A percentile compares a stretch with the other conserved stretches of the same genome.
Conservation (phyloP, 306 rosid species). For the Mucuna pruriens region DNA sequence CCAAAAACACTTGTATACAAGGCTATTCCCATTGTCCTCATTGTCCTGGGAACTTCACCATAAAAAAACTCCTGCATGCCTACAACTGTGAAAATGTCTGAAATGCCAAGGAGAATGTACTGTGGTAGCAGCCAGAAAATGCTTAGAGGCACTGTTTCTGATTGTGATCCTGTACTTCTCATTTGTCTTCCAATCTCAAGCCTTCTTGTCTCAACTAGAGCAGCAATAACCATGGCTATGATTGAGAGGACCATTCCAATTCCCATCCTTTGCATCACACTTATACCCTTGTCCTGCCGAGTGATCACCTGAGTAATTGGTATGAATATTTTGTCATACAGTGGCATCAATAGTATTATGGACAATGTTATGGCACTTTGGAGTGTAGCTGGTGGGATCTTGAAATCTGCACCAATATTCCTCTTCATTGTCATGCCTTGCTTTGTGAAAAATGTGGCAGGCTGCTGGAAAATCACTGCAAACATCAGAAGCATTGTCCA, state of each 20-base stretch:
- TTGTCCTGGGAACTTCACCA: conserved; percentile 76
- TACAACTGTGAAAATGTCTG: conserved; percentile 92
- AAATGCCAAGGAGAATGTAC: conserved; percentile 78
- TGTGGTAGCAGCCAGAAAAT: conserved; percentile 94
- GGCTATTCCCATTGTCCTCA: conserved; percentile 90
- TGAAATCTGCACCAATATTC: conserved; percentile 68
- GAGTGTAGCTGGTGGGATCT: conserved; percentile 93
- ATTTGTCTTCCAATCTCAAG: conserved; percentile 53
- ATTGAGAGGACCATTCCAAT: conserved; percentile 88
- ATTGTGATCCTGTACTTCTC: conserved; percentile 38
- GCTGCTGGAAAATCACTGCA: conserved; percentile 91
- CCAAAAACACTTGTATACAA: conserved; percentile 88
- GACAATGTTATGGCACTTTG: conserved; percentile 84
- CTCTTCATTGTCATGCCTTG: conserved; percentile 98
- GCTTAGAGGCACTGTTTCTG: conserved; percentile 61
- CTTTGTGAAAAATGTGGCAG: conserved; percentile 89
- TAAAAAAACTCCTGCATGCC: conserved; percentile 97
- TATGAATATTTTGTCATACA: conserved; percentile 72
- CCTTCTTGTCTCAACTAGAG: conserved; percentile 75
- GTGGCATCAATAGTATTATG: conserved; percentile 80
- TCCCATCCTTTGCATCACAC: conserved; percentile 90
- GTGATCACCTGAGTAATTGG: conserved; percentile 70
- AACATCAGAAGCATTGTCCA: conserved; percentile 95
- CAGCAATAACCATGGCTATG: conserved; percentile 83
- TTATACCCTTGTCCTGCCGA: conserved; percentile 65